Base-by-base conservation (phyloP, 1,139 yeast species). In the Groenewaldozyma sp. region DNA sequence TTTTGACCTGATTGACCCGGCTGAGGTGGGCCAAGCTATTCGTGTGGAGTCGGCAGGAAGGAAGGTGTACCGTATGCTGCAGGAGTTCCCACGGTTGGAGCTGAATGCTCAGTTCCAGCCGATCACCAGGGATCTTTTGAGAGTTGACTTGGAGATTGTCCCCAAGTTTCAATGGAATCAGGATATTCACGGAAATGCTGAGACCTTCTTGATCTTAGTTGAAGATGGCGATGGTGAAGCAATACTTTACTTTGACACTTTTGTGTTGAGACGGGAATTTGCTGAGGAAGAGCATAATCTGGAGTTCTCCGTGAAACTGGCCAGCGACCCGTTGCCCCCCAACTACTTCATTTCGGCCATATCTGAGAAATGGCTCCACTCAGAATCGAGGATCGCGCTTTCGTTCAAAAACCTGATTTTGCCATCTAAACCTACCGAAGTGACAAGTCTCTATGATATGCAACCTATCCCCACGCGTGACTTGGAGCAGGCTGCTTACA, bases 181-280 rank as follows among this genome's bases (percentile, higher is more conserved):
- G 5, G 57, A 58, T 3, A 45, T 78, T 3, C 95, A 86, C 55
- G 83, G 83, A 0, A 62, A 58, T 24, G 65, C 73, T 2, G 91
- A 88, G 54, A 63, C 74, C 10, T 91, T 87, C 52, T 59, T 77
- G 34, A 52, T 91, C 3, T 44, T 83, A 11, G 83, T 84, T 1
- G 96, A 87, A 54, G 96, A 88, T 54, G 72, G 84, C 42, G 81
- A 84, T 58, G 94, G 95, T 2, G 91, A 83, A 41, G 67, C 63
- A 36, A 70, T 87, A n/a, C 61, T 91, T 19, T 74, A 69, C 51
- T 52, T 64, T 28, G 91, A 82, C 42, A 59, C 65, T 2, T 63
- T 88, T 36, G 51, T 71, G 1, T 70, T 88, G 7, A 65, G 65
- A 24, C 68, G 67, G 42, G 62, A 67, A 21, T 67, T 71, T 38